phyloP scores from a whole-genome alignment of 805 yeast genomes.

The Yarrowia yakushimensis region DNA sequence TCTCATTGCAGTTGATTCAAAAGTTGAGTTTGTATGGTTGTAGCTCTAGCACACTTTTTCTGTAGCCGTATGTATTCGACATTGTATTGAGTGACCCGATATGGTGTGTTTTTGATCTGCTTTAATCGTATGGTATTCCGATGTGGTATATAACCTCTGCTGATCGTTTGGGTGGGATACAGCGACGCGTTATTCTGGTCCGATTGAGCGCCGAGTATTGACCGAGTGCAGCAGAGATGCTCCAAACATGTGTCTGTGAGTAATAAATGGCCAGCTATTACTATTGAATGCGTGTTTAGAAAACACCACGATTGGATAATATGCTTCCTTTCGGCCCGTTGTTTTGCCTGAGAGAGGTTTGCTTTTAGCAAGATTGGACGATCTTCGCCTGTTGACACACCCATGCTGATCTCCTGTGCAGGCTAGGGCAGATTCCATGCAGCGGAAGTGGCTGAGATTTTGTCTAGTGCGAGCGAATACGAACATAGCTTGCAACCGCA shows the following conservation, averaged over 20 bases:
- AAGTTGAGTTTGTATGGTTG: no score
- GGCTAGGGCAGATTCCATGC: slow-evolving; percentile 11
- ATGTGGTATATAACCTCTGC: neutral
- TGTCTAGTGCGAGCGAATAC: neutral
- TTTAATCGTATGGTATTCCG: neutral
- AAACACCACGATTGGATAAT: neutral
- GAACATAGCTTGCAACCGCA: neutral
- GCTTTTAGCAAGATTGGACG: slow-evolving; percentile 3
- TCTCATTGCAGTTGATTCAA: neutral
- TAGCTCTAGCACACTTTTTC: no score
- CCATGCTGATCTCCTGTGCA: neutral
- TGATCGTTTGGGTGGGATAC: neutral
- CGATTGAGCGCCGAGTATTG: neutral
- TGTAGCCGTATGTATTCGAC: no score
- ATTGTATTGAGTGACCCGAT: no score
- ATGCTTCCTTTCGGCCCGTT: neutral
- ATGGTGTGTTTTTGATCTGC: no score
- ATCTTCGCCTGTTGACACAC: slow-evolving; percentile 8
- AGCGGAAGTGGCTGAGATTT: neutral
- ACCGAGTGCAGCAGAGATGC: neutral
- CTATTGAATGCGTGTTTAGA: no score
- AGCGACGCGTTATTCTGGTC: neutral
- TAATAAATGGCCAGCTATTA: neutral
- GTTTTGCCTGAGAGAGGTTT: neutral
- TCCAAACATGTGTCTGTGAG: neutral